A percentile compares a stretch with the other conserved stretches of the same genome.
phyloP scores from a whole-genome alignment of 2,329 filamentous ascomycete genomes.

The Alternaria novae-zelandiae region DNA sequence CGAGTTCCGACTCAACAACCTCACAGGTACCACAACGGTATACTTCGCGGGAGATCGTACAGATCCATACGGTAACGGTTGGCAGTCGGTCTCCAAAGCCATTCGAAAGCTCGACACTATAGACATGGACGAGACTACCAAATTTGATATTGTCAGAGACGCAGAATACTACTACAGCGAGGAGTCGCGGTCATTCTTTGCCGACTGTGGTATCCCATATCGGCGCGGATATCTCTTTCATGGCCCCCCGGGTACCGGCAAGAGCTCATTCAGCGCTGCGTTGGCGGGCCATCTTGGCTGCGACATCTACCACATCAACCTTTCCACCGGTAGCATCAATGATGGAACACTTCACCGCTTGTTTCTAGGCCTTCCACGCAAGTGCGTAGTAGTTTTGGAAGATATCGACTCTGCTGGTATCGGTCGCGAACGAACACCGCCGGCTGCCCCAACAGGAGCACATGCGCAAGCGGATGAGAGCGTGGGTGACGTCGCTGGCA shows the following conservation, averaged over 20 bases:
- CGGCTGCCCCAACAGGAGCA: neutral
- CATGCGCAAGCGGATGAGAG: neutral
- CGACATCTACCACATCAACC: slow-evolving; percentile 49
- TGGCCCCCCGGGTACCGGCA: slow-evolving; percentile 51
- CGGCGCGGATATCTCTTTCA: slow-evolving; percentile 50
- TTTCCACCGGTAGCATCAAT: slow-evolving; percentile 36
- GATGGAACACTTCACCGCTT: slow-evolving; percentile 37
- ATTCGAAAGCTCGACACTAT: slow-evolving; percentile 38
- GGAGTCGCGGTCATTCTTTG: slow-evolving; percentile 40
- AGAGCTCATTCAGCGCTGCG: slow-evolving; percentile 49
- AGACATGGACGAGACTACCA: slow-evolving; percentile 38
- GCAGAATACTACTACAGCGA: slow-evolving; percentile 48
- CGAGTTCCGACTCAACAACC: slow-evolving; percentile 27
- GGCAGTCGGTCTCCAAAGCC: slow-evolving; percentile 34
- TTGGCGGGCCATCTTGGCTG: slow-evolving; percentile 47
- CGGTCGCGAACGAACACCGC: slow-evolving; percentile 25
- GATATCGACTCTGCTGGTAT: slow-evolving; percentile 49
- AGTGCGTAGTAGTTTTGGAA: slow-evolving; percentile 51
- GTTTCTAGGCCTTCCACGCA: slow-evolving; percentile 34
- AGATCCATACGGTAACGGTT: slow-evolving; percentile 16
- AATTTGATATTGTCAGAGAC: slow-evolving; percentile 42
- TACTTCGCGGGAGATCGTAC: slow-evolving; percentile 30
- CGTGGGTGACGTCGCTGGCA: neutral
- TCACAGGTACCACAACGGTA: slow-evolving; percentile 32
- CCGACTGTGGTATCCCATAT: slow-evolving; percentile 43